Evolutionary conservation across 176 grass and related monocot species (phyloP), one percentile per base, ranked within the genome.

Genomic region (Bonia amplexicaulis): DNA sequence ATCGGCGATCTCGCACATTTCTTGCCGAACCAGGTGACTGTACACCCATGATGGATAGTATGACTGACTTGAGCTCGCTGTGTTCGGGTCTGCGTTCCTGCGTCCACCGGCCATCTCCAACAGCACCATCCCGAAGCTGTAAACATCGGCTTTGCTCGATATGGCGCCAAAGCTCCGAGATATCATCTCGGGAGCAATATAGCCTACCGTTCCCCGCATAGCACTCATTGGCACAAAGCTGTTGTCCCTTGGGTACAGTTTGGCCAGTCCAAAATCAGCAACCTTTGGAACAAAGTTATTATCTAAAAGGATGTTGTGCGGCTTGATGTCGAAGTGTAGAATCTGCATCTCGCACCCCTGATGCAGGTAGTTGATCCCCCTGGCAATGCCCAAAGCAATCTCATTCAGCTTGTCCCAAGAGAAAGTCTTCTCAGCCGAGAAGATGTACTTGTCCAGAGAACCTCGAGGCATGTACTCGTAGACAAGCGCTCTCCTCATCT

Each of bases 281-380:
- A 91, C 74, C 65, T 94, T 91, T 0, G 89, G 92, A 1, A 85
- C 20, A 13, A 94, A 91, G 11, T 87, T 82, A 9, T 11, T 7
- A 12, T 87, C 89, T 7, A 90, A 33, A 66, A 93, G 91, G 58
- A 90, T 88, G 23, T 90, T 90, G 3, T 81, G 79, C 0, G 83
- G 92, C 66, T 94, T 90, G 51, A 94, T 90, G n/a, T 94, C 89
- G 7, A 94, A 94, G 20, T 92, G 92, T 3, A 92, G 2, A 55
- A 92, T 94, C 47, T 78, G 63, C 90, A 57, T 57, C 0, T 57
- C 20, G 2, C 54, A 57, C 2, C 54, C 54, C 19, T 9, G 20
- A 57, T 57, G 54, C 54, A 57, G 20, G 20, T n/a, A 57, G 20
- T 57, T n/a, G 54, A 57, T 57, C 20, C 54, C 92, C 0, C 77